Evolutionary conservation across 2,329 filamentous ascomycete species (phyloP), one percentile per base, ranked within the genome.

Genomic region (Leptographium procerum): DNA sequence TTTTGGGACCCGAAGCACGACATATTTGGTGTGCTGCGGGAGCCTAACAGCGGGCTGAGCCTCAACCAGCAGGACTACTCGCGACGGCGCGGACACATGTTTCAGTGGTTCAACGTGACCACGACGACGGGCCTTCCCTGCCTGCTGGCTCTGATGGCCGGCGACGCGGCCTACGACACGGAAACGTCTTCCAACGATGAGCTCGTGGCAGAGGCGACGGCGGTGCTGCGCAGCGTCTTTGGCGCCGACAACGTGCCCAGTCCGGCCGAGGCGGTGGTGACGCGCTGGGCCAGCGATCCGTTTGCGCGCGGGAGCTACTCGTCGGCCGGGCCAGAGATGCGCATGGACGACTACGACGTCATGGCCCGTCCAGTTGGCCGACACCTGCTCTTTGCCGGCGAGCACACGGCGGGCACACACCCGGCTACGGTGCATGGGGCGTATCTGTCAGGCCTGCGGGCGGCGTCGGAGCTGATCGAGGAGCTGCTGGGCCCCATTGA

Each of bases 301-400:
- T 99, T 96, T 70, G 88, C 92, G n/a, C 80, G 87, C 62, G 94
- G 94, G 34, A 96, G 89, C 69, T 99, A 99, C 72, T 99, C 95
- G 3, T 97, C 89, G 63, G 90, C 95, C 1, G 91, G 89, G 0
- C 86, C 91, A 7, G 79, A 84, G 52, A 92, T 96, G 71, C 80
- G 84, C 56, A 82, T 88, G 2, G 88, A 91, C 56, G 94, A 99
- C 69, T 99, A 99, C 71, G 89, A 97, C 69, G 77, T 84, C 34
- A 96, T 99, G 89, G 90, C 94, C 2, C 81, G 82, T 54, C 77
- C 88, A 1, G 78, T 96, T 34, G 91, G 90, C 34, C 54, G 28
- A 7, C 95, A 95, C 63, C 76, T 99, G 10, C 89, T 92, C 71
- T 99, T 99, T 71, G 94, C 92, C 19, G 94, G 94, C 53, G 94